Conservation (phyloP, 2,329 filamentous ascomycete genomes). For the Ceratocystis harringtonii region DNA sequence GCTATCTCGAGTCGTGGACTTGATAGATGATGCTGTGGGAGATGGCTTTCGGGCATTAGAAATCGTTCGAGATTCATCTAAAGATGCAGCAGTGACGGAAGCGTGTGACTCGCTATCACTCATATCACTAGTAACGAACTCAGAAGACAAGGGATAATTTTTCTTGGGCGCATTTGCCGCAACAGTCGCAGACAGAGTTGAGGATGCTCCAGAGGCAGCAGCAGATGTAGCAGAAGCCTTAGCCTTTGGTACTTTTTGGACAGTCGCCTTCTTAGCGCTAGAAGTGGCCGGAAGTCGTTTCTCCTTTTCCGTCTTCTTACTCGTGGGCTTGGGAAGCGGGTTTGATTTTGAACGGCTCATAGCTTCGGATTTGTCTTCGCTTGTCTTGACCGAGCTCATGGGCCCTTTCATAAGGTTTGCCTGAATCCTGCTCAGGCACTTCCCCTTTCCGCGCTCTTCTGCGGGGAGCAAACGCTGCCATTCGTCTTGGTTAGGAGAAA, state of each 20-base stretch:
- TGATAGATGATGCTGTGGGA: neutral
- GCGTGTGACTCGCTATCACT: constrained; percentile 39
- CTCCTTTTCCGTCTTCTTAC: constrained; percentile 40
- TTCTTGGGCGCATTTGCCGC: constrained; percentile 22
- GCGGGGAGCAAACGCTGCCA: constrained; percentile 47
- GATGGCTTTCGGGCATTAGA: constrained; percentile 12
- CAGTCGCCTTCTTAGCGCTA: constrained; percentile 22
- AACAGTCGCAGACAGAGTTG: neutral
- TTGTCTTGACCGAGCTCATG: constrained; percentile 23
- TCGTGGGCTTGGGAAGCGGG: constrained; percentile 36
- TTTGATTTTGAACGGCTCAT: constrained; percentile 39
- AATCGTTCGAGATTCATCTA: constrained; percentile 6
- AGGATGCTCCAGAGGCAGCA: neutral
- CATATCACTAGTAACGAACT: constrained; percentile 39
- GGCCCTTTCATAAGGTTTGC: constrained; percentile 40
- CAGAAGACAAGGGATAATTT: constrained; percentile 38
- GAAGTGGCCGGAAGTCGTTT: constrained; percentile 34
- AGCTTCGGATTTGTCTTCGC: constrained; percentile 23
- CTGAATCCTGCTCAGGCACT: constrained; percentile 46
- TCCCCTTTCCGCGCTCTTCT: constrained; percentile 43
- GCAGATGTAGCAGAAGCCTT: neutral
- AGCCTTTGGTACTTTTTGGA: constrained; percentile 19
- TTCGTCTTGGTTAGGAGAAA: constrained; percentile 40
- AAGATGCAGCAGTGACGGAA: constrained; percentile 6
- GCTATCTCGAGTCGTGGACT: constrained; percentile 8